These are phyloP conservation scores for Cutaneotrichosporon cyanovorans DNA, from an alignment of 1,284 basidiomycete genomes.

Conservation along the genomic window DNA sequence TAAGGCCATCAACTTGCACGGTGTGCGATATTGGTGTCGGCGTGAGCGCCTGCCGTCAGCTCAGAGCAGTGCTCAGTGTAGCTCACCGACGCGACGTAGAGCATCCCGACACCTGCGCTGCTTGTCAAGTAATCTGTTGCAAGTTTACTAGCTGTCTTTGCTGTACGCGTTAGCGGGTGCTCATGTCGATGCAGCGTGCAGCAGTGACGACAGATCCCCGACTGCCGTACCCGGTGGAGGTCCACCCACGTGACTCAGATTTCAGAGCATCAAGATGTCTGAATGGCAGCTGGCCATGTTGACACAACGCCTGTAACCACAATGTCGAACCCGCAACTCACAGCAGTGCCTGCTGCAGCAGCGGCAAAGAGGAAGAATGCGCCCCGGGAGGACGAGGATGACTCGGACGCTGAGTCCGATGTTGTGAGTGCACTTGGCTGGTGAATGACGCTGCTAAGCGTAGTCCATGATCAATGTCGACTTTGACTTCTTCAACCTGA, in stretches of 20 bases:
- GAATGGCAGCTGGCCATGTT: not conserved
- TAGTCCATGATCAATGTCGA: conserved; percentile 69
- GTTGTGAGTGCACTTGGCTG: conserved; percentile 23
- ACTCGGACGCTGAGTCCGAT: conserved; percentile 35
- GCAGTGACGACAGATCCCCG: no score
- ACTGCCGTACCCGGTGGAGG: not conserved
- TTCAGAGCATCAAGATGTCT: not conserved
- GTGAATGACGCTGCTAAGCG: not conserved
- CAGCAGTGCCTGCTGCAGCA: conserved; percentile 13
- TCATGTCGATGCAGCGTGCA: no score
- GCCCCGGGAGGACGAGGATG: conserved; percentile 36
- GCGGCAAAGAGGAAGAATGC: conserved; percentile 35
- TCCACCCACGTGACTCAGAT: not conserved
- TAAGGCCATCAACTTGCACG: conserved; percentile 27
- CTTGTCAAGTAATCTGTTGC: no score
- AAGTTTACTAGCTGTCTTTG: no score
- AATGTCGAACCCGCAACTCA: conserved; percentile 19
- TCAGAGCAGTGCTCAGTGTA: not conserved
- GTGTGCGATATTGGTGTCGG: conserved; percentile 42
- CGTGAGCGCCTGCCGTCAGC: conserved; percentile 35
- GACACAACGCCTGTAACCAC: not conserved
- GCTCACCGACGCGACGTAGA: conserved; percentile 40
- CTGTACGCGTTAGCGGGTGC: no score
- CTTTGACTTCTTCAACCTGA: conserved; percentile 86
- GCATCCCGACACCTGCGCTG: conserved; percentile 24